Conservation (phyloP, 805 yeast genomes). For the Lipomyces yamadae region DNA sequence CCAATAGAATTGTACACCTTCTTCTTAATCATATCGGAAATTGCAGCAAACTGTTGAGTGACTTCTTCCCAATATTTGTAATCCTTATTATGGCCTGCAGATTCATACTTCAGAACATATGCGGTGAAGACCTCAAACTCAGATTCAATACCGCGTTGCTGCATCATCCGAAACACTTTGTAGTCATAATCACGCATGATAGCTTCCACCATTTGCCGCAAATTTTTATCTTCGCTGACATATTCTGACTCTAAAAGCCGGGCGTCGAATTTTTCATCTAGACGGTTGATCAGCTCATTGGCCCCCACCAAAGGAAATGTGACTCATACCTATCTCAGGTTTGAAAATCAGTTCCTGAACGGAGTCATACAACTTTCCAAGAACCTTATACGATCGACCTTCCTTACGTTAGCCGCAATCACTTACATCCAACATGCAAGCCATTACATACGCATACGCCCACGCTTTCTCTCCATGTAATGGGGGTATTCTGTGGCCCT, state of each 20-base stretch:
- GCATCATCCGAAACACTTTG: slow-evolving; percentile 13
- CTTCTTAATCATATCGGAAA: slow-evolving; percentile 3
- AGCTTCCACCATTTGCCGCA: neutral
- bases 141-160: slow-evolving; percentile 12
- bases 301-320: neutral
- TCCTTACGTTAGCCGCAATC: neutral
- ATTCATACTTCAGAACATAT: slow-evolving; percentile 7
- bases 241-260: slow-evolving; percentile 8
- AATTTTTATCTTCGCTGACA: neutral
- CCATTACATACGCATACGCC: neutral
- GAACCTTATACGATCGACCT: slow-evolving; percentile 1
- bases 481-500: slow-evolving; percentile 3
- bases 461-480: slow-evolving; percentile 16
- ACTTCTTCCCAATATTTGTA: slow-evolving; percentile 9
- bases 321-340: neutral
- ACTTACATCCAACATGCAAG: neutral
- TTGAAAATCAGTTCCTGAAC: slow-evolving; percentile 10
- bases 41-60: slow-evolving; percentile 1
- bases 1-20: neutral
- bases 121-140: slow-evolving; percentile 14
- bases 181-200: slow-evolving; percentile 5
- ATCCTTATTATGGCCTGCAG: slow-evolving; percentile 5
- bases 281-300: neutral
- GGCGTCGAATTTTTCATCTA: slow-evolving; percentile 6
- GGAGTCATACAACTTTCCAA: slow-evolving; percentile 12